Base-by-base conservation (phyloP, 2,329 filamentous ascomycete genomes). In the Hypoxylon sp. region DNA sequence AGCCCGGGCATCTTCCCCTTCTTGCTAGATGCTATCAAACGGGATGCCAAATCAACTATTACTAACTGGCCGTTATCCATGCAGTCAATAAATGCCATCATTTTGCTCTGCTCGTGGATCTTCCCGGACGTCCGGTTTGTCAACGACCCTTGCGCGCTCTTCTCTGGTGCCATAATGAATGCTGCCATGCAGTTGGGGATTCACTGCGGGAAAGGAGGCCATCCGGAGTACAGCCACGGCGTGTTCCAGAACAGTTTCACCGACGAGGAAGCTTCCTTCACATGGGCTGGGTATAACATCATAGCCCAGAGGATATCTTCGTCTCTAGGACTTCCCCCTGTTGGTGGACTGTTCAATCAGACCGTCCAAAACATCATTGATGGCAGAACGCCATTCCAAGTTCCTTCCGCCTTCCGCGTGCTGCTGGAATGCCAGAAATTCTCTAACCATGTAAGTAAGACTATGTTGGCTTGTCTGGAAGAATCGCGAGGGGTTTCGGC, bases 221-320 rank as follows among this genome's bases (percentile, higher is more conserved):
- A 87, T 57, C 80, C 81, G 0, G 83, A 86, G 67, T 86, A 85
- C 59, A 79, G 80, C 44, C 79, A 84, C 11, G 83, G 83, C 0
- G 75, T 80, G 6, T 81, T 81, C 19, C 80, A 82, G 58, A 79
- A 81, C 24, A 79, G 82, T 51, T 79, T 82, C 46, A 83, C 83
- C 0, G 82, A 87, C 57, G 83, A 87, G 62, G 85, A 87, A 63
- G 86, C 86, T 2, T 80, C 81, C 0, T 83, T 80, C 51, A 86
- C 86, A 0, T 88, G 86, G 86, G 79, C 84, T 2, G 84, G 84
- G 1, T 85, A 84, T 67, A 87, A 85, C 24, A 83, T 86, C 13
- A 78, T 87, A 6, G 80, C 83, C 0, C 86, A 88, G 67, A 82
- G 82, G 83, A 75, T 80, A 29, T 76, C 82, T 2, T 81, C 83